Percentiles rank a stretch among this genome's conserved stretches.
Evolutionary conservation across 2,329 filamentous ascomycete genomes (phyloP).

Genomic region (Diplodia intermedia): DNA sequence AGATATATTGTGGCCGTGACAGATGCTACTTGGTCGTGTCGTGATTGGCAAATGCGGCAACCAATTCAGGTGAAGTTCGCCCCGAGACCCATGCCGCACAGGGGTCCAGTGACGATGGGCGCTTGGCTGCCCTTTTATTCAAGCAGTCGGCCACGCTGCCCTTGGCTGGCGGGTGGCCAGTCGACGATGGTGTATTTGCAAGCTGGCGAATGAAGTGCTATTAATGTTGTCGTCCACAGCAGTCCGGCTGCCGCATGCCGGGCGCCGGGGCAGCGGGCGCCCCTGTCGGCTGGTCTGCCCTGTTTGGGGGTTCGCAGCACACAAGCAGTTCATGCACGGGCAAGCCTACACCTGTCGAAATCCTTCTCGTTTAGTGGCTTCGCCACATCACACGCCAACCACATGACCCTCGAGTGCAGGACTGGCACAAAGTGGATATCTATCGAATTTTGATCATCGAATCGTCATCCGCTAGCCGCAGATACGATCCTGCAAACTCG

Average conservation of each 20-base stretch:
- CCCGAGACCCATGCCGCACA: constrained; percentile 6
- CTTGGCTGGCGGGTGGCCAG: background rate
- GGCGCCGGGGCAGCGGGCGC: background rate
- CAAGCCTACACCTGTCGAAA: constrained; percentile 1
- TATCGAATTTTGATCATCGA: background rate
- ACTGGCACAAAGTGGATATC: constrained; percentile 11
- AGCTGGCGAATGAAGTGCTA: background rate
- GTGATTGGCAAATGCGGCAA: constrained; percentile 19
- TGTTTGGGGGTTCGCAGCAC: constrained; percentile 5
- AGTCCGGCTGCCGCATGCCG: background rate
- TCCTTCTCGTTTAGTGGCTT: constrained; percentile 21
- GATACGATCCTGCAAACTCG: background rate
- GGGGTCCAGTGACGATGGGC: background rate
- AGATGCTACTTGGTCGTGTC: background rate
- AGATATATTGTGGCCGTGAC: background rate
- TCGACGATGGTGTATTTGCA: background rate
- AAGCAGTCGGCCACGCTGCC: background rate
- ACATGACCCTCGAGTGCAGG: constrained; percentile 15
- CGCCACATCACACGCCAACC: constrained; percentile 12
- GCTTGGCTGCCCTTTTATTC: constrained; percentile 5
- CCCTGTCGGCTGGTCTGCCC: constrained; percentile 9
- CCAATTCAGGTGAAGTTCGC: background rate
- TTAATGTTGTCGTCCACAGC: background rate
- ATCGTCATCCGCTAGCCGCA: constrained; percentile 3
- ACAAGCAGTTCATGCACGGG: constrained; percentile 5